Evolutionary conservation across 805 yeast species (phyloP).

Genomic region (Candida loeiensis): DNA sequence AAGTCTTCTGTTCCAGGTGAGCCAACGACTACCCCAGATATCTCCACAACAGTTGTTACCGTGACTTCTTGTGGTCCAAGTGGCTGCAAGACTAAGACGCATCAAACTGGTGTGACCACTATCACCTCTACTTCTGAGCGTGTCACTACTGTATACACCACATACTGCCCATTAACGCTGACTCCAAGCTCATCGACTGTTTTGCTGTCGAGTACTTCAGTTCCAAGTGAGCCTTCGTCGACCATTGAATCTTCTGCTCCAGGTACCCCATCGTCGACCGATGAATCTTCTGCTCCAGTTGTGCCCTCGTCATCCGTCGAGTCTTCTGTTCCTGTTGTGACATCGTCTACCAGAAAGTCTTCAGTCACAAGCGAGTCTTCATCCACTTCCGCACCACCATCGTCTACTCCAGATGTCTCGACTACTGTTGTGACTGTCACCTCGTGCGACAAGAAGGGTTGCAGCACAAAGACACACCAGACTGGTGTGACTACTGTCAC

Average conservation of each 20-base stretch:
- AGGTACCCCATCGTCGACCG: no score
- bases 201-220: not conserved
- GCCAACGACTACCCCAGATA: not conserved
- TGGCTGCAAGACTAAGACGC: not conserved
- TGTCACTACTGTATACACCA: constrained; percentile 13
- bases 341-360: no score
- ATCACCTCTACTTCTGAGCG: constrained; percentile 11
- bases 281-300: not conserved
- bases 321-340: not conserved
- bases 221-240: not conserved
- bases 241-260: not conserved
- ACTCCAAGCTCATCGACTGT: not conserved
- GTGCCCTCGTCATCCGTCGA: not conserved
- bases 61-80: constrained; percentile 2
- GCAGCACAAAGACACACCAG: not conserved
- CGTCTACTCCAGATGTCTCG: not conserved
- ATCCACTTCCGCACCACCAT: not conserved
- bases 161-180: constrained; percentile 16
- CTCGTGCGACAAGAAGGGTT: constrained; percentile 1
- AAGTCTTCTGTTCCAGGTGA: not conserved
- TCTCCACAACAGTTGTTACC: constrained; percentile 5
- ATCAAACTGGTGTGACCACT: constrained; percentile 9
- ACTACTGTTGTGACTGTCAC: constrained; percentile 6
- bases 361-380: not conserved
- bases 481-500: constrained; percentile 13